These are phyloP conservation scores for Kodamaea lidongshanica DNA, from an alignment of 805 yeast genomes.

Conservation along the genomic window DNA sequence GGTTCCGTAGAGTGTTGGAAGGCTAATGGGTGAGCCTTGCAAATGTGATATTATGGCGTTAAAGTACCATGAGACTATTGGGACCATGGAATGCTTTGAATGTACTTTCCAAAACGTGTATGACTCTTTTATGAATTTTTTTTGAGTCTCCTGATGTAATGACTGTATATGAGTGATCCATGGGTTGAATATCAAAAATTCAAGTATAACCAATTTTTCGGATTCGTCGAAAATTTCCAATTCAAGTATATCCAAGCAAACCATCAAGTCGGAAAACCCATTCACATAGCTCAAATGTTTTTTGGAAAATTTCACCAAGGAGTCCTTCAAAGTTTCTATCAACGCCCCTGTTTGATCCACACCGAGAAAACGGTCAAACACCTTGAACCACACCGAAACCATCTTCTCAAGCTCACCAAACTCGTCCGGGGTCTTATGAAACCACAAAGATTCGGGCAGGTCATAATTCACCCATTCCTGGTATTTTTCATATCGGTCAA, in stretches of 20 bases:
- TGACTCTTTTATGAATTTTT: constrained; percentile 18
- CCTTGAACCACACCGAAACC: constrained; percentile 12
- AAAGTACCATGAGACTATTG: constrained; percentile 18
- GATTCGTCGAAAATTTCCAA: constrained; percentile 1
- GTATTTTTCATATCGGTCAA: constrained; percentile 9
- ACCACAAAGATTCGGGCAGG: constrained; percentile 12
- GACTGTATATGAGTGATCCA: constrained; percentile 17
- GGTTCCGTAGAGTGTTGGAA: constrained; percentile 13
- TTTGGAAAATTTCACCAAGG: constrained; percentile 2
- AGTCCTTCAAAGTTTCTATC: constrained; percentile 1
- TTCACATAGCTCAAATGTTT: not conserved
- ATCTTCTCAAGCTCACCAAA: constrained; percentile 6
- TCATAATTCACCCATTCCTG: constrained; percentile 9
- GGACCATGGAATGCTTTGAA: not conserved
- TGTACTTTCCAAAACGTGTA: constrained; percentile 8
- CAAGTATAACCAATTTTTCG: constrained; percentile 17
- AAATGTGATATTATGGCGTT: constrained; percentile 12
- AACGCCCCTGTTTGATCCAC: constrained; percentile 2
- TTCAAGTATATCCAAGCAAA: constrained; percentile 4
- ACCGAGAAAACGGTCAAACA: constrained; percentile 12
- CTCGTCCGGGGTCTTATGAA: not conserved
- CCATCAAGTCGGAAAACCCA: not conserved
- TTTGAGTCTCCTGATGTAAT: not conserved
- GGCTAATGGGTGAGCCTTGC: constrained; percentile 2
- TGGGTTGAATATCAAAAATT: constrained; percentile 30